A percentile compares a stretch with the other conserved stretches of the same genome.
phyloP scores from a whole-genome alignment of 768 basidiomycete species.

The Lentinula raphanica region DNA sequence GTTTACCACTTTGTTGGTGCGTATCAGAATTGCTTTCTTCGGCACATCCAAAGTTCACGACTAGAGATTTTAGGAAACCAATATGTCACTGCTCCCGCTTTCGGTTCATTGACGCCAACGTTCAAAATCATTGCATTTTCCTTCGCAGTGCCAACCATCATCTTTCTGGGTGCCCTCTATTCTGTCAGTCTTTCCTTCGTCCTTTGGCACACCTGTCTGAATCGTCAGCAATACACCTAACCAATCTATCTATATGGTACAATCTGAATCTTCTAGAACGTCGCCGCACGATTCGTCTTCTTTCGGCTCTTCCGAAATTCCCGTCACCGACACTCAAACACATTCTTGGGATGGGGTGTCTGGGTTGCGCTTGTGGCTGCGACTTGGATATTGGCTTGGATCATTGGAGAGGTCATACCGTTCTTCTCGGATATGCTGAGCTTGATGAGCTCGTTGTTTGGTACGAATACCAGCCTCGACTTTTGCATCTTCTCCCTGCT shows the following conservation, averaged over 20 bases:
- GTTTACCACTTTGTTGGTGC: slow-evolving; percentile 35
- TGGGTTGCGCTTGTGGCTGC: slow-evolving; percentile 27
- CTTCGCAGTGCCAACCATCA: slow-evolving; percentile 40
- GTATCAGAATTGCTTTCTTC: neutral
- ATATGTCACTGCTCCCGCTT: slow-evolving; percentile 40
- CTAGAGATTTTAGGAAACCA: slow-evolving; percentile 25
- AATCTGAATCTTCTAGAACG: slow-evolving; percentile 21
- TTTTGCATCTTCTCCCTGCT: neutral
- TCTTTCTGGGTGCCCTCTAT: slow-evolving; percentile 40
- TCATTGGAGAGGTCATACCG: slow-evolving; percentile 30
- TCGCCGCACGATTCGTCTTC: slow-evolving; percentile 40
- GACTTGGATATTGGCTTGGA: slow-evolving; percentile 28
- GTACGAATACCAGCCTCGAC: slow-evolving; percentile 10
- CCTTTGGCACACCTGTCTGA: neutral
- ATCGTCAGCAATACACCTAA: neutral
- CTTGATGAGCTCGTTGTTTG: slow-evolving; percentile 39
- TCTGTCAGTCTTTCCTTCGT: slow-evolving; percentile 22
- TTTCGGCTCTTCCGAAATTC: slow-evolving; percentile 37
- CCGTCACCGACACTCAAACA: slow-evolving; percentile 30
- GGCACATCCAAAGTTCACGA: no score
- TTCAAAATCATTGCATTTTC: slow-evolving; percentile 40
- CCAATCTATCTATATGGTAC: neutral
- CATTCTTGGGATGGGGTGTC: slow-evolving; percentile 24
- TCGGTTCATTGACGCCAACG: slow-evolving; percentile 32
- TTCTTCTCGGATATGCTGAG: slow-evolving; percentile 36